Evolutionary conservation across 2,329 filamentous ascomycete genomes (phyloP), one percentile per base, ranked within the genome.

Genomic region (Xylariaceae sp.): DNA sequence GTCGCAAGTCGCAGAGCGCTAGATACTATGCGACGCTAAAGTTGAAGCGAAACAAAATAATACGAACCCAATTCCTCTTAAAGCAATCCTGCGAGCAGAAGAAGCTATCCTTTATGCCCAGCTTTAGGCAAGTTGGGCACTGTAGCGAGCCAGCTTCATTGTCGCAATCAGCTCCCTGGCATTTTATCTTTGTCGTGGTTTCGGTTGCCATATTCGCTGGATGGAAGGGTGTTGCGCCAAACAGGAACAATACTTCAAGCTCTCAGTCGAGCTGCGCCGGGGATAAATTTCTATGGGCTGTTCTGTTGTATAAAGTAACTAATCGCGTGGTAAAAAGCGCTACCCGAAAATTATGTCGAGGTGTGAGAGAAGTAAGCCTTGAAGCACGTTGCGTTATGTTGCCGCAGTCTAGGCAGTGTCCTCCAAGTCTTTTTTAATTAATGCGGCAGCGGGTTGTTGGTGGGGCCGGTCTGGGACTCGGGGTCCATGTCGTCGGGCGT

Each of bases 71-170:
- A 79, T 92, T 99, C 74, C 86, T 88, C 81, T 97, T 97, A 78
- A 99, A 99, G 80, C 94, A 99, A 66, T 97, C 94, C 74, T 99
- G 94, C 23, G 92, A 92, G 79, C 94, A 99, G 77, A 97, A 99
- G 76, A 86, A 97, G 77, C 91, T 96, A 68, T 94, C 91, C 70
- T 92, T 86, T 66, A 86, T 87, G 48, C 88, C 90, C 37, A 92
- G 78, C 76, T 96, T 97, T 67, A 97, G 81, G 72, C 94, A 99
- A 43, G 91, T 97, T 49, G 94, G 94, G 74, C 94, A 99, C 73
- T 97, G 92, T 40, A 99, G 78, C 48, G 86, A 80, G 56, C 91
- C 87, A 52, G 92, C 92, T 60, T 93, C 87, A 60, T 97, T 96
- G 33, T 83, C 80, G 79, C 94, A 99, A 72, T 95, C 91, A 53